phyloP scores from a whole-genome alignment of 345 rosid genomes.

The Lepidium africanum region DNA sequence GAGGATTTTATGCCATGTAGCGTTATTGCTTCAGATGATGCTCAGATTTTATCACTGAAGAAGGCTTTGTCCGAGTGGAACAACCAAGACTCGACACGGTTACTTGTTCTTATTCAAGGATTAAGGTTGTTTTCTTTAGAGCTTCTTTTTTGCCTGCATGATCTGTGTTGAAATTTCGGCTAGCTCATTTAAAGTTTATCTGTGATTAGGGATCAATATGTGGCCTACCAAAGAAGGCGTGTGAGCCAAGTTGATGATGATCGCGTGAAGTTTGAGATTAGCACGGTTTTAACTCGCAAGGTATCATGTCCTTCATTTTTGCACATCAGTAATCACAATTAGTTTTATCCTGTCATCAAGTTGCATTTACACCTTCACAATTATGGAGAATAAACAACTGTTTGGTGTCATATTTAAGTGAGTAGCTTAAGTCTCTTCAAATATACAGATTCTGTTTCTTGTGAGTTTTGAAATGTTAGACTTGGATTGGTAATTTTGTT shows the following conservation, averaged over 20 bases:
- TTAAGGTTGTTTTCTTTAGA: constrained; percentile 43
- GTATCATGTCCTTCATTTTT: constrained; percentile 27
- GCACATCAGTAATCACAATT: neutral
- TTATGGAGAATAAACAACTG: neutral
- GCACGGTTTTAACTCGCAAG: constrained; percentile 89
- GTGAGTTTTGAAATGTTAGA: neutral
- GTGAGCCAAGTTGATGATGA: constrained; percentile 80
- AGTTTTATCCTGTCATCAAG: neutral
- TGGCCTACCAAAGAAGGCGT: constrained; percentile 53
- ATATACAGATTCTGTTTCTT: neutral
- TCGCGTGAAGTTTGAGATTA: constrained; percentile 71
- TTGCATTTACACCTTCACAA: neutral
- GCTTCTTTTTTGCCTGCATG: neutral
- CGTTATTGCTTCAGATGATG: constrained; percentile 22
- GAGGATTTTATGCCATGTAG: constrained; percentile 62
- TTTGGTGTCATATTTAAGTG: neutral
- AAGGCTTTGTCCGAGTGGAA: constrained; percentile 59
- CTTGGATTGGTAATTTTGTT: neutral
- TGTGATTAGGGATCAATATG: constrained; percentile 53
- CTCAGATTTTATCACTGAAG: constrained; percentile 16
- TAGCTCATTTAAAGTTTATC: neutral
- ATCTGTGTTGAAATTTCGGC: neutral
- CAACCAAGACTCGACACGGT: constrained; percentile 53
- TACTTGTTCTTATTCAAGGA: constrained; percentile 58
- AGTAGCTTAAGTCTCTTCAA: neutral